A percentile compares a stretch with the other conserved stretches of the same genome.
Evolutionary conservation across 192 early-diverging fungal genomes (phyloP).

Genomic region (Coemansia umbellata): DNA sequence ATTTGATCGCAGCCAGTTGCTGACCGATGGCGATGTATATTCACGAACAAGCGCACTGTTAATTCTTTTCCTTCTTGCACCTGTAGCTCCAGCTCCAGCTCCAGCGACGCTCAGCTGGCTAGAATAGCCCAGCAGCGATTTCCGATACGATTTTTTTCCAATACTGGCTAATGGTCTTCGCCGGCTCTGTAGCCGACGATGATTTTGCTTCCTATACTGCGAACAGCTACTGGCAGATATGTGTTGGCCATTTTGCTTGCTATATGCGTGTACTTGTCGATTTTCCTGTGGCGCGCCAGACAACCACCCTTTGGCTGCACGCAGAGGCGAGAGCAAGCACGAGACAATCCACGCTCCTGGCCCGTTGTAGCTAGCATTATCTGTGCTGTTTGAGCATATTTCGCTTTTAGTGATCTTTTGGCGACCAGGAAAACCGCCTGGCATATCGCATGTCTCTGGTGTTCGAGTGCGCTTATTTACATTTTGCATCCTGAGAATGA

Average conservation of each 20-base stretch:
- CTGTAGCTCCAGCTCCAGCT: not conserved
- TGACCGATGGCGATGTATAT: slow-evolving; percentile 18
- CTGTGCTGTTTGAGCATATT: not conserved
- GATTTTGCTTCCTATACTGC: not conserved
- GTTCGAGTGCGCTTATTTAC: slow-evolving; percentile 25
- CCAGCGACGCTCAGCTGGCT: not conserved
- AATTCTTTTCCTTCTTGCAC: slow-evolving; percentile 11
- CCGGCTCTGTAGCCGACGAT: not conserved
- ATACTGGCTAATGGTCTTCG: not conserved
- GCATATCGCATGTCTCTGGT: slow-evolving; percentile 19
- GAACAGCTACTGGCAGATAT: not conserved
- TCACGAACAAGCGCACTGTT: slow-evolving; percentile 26
- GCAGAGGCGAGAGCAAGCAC: slow-evolving; percentile 19
- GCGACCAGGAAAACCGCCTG: slow-evolving; percentile 25
- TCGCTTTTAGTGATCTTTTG: not conserved
- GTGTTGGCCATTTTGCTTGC: not conserved
- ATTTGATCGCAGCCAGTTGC: not conserved
- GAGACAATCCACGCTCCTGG: slow-evolving; percentile 10
- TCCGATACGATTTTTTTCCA: not conserved
- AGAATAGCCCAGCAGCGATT: slow-evolving; percentile 11
- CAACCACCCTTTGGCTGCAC: slow-evolving; percentile 28
- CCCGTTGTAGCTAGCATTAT: not conserved
- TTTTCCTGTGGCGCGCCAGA: not conserved
- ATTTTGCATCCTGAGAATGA: not conserved
- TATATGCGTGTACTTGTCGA: not conserved